Percentiles rank a stretch among this genome's conserved stretches.
Evolutionary conservation across 2,329 filamentous ascomycete species (phyloP).

Genomic region (Exophiala phaeomuriformis): DNA sequence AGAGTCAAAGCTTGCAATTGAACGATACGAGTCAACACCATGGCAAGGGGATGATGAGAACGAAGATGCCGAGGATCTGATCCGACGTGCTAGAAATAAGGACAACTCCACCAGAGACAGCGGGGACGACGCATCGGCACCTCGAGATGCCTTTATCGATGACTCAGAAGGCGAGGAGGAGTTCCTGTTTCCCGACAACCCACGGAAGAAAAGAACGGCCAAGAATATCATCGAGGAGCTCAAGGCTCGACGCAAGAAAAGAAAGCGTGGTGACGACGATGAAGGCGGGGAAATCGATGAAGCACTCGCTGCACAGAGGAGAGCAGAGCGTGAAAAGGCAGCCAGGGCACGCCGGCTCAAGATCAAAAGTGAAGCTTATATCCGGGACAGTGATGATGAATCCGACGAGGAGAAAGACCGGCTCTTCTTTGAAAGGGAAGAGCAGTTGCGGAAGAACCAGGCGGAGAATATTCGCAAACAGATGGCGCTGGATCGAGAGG

Average conservation of each 20-base stretch:
- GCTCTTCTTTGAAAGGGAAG: constrained; percentile 73
- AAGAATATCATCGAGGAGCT: constrained; percentile 42
- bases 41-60: constrained; percentile 68
- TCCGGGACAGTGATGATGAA: constrained; percentile 81
- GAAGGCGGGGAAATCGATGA: constrained; percentile 55
- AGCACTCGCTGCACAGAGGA: constrained; percentile 52
- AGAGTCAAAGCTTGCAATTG: constrained; percentile 64
- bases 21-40: constrained; percentile 69
- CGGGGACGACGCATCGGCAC: constrained; percentile 32
- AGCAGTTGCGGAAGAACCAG: constrained; percentile 54
- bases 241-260: constrained; percentile 52
- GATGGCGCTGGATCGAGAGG: constrained; percentile 35
- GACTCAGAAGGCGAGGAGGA: constrained; percentile 56
- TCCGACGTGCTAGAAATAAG: constrained; percentile 57
- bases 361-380: constrained; percentile 77
- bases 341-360: constrained; percentile 69
- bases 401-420: constrained; percentile 66
- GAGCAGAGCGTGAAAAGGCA: constrained; percentile 55
- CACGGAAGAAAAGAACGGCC: constrained; percentile 39
- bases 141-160: constrained; percentile 55
- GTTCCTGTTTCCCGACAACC: constrained; percentile 58
- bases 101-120: constrained; percentile 29
- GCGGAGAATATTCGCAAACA: constrained; percentile 44
- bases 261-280: constrained; percentile 40
- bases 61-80: constrained; percentile 61